A percentile compares a stretch with the other conserved stretches of the same genome.
Evolutionary conservation across 2,329 filamentous ascomycete genomes (phyloP).

Genomic region (Hypoxylon sp.): DNA sequence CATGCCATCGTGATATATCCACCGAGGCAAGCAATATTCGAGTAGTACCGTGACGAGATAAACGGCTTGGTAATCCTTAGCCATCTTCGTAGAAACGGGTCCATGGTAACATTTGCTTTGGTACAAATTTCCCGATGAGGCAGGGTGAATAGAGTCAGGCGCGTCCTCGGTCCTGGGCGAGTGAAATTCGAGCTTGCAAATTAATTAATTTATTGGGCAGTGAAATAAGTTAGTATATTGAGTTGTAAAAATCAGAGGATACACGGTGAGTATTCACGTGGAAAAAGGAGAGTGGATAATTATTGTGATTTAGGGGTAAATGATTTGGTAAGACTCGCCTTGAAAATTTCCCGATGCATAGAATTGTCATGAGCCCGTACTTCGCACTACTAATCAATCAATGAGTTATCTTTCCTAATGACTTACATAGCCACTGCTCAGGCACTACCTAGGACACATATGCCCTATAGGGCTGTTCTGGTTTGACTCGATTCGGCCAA

Average conservation of each 20-base stretch:
- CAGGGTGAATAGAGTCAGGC: neutral
- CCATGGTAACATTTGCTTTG: constrained; percentile 6
- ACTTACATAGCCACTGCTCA: neutral
- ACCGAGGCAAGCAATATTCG: constrained; percentile 4
- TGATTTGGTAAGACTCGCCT: constrained; percentile 9
- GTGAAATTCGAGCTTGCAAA: constrained; percentile 15
- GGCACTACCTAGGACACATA: constrained; percentile 4
- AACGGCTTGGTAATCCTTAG: neutral
- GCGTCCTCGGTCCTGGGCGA: constrained; percentile 10
- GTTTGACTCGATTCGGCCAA: neutral
- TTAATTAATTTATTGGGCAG: constrained; percentile 1
- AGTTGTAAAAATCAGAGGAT: constrained; percentile 3
- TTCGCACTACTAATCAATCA: constrained; percentile 5
- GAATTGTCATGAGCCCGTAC: neutral
- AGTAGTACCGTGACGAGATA: constrained; percentile 1
- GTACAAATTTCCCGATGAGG: neutral
- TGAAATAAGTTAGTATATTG: constrained; percentile 3
- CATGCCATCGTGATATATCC: constrained; percentile 13
- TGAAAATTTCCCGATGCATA: constrained; percentile 5
- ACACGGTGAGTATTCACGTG: constrained; percentile 10
- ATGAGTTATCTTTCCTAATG: neutral
- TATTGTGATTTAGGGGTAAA: neutral
- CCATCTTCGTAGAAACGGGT: neutral
- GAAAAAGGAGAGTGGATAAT: neutral
- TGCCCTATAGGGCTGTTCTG: constrained; percentile 22